Evolutionary conservation across 768 basidiomycete species (phyloP).

Genomic region (Macrolepiota dolichaula): DNA sequence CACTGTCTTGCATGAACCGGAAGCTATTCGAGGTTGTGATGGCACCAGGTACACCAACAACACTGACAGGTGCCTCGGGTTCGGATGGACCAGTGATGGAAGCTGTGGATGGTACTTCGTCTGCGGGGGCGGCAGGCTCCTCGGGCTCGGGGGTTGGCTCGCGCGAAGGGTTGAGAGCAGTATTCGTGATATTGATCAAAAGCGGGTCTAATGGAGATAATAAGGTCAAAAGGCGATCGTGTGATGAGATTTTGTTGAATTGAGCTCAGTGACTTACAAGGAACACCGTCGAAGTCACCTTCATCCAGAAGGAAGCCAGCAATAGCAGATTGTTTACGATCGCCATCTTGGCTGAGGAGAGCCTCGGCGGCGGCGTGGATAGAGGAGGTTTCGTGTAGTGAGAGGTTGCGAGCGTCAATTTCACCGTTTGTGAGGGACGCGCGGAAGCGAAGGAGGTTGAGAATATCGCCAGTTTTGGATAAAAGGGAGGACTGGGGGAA

Average conservation of each 20-base stretch:
- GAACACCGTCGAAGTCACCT: conserved; percentile 58
- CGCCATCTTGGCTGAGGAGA: conserved; percentile 54
- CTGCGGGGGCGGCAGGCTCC: conserved; percentile 16
- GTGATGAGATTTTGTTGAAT: conserved; percentile 4
- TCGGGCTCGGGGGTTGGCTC: conserved; percentile 35
- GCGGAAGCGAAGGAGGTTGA: conserved; percentile 60
- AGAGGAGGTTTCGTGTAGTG: conserved; percentile 52
- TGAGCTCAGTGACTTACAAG: conserved; percentile 45
- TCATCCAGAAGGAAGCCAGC: conserved; percentile 53
- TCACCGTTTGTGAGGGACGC: conserved; percentile 43
- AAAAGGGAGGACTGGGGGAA: conserved; percentile 36
- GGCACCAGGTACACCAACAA: conserved; percentile 38
- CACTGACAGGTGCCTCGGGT: conserved; percentile 27
- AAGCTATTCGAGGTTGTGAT: conserved; percentile 51
- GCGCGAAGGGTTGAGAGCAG: conserved; percentile 49
- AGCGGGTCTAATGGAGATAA: conserved; percentile 48
- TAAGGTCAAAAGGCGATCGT: conserved; percentile 10
- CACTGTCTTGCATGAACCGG: conserved; percentile 81
- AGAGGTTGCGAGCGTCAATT: conserved; percentile 36
- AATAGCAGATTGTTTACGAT: conserved; percentile 47
- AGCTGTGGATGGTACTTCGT: conserved; percentile 14
- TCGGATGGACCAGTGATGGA: conserved; percentile 15
- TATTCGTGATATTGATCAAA: conserved; percentile 52
- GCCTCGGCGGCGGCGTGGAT: conserved; percentile 50
- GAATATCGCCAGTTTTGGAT: conserved; percentile 44